A percentile compares a stretch with the other conserved stretches of the same genome.
Conservation (phyloP, 2,329 filamentous ascomycete genomes). For the Raffaelea ambrosiae region DNA sequence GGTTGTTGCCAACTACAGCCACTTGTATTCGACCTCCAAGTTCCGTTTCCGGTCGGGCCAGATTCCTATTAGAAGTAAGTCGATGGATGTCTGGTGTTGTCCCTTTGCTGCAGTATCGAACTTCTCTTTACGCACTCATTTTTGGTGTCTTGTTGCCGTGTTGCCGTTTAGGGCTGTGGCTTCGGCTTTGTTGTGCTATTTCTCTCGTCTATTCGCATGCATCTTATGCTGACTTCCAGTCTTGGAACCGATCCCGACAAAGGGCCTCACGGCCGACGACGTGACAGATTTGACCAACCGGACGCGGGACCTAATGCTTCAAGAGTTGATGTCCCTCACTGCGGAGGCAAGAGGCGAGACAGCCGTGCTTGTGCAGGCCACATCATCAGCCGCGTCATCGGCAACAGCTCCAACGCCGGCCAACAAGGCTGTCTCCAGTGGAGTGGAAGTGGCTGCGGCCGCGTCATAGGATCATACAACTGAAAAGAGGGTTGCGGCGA, state of each 20-base stretch:
- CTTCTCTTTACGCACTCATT: constrained; percentile 3
- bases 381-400: not conserved
- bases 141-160: constrained; percentile 5
- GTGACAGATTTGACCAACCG: constrained; percentile 64
- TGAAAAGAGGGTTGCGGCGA: too few relatives aligned
- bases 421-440: constrained; percentile 5
- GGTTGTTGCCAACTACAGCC: constrained; percentile 70
- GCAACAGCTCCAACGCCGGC: constrained; percentile 3
- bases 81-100: not conserved
- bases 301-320: constrained; percentile 68
- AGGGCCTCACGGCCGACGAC: constrained; percentile 62
- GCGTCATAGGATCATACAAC: constrained; percentile 6
- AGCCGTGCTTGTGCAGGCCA: too few relatives aligned
- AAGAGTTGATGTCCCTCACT: constrained; percentile 49
- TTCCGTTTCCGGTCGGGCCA: constrained; percentile 57
- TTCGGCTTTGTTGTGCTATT: not conserved
- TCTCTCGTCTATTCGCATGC: constrained; percentile 4
- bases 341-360: constrained; percentile 28
- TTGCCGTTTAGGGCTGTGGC: constrained; percentile 1
- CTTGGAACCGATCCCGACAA: constrained; percentile 70
- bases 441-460: constrained; percentile 4
- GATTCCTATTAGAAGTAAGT: constrained; percentile 67
- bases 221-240: constrained; percentile 38
- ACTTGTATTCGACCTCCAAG: constrained; percentile 57
- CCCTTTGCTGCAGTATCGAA: not conserved